Conservation (phyloP, 306 rosid genomes). For the Vachellia pachyceras region DNA sequence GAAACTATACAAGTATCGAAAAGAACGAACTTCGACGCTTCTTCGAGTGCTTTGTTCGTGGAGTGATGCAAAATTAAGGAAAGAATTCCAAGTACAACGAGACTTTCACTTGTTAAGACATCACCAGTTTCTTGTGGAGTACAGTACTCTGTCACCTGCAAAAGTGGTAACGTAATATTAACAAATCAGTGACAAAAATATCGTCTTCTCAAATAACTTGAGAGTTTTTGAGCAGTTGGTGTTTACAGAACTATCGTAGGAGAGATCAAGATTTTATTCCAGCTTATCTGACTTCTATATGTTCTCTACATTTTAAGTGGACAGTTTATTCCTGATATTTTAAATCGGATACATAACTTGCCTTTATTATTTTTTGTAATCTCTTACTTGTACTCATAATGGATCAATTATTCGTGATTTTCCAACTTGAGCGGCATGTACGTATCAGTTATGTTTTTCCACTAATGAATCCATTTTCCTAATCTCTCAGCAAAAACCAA, state of each 20-base stretch:
- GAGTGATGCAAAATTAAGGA: slow-evolving; percentile 82
- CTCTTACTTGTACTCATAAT: slow-evolving; percentile 11
- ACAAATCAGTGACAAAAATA: slow-evolving; percentile 32
- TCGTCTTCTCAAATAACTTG: neutral
- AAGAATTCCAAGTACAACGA: slow-evolving; percentile 65
- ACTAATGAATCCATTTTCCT: slow-evolving; percentile 11
- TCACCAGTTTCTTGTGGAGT: slow-evolving; percentile 46
- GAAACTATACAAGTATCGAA: slow-evolving; percentile 61
- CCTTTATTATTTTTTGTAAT: slow-evolving; percentile 23
- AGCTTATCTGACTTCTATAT: slow-evolving; percentile 25
- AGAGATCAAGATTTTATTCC: slow-evolving; percentile 34
- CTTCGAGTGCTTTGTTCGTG: slow-evolving; percentile 56
- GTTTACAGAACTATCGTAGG: neutral
- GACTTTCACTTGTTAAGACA: slow-evolving; percentile 58
- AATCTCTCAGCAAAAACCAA: slow-evolving; percentile 9
- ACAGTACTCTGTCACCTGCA: slow-evolving; percentile 67
- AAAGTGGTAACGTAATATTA: slow-evolving; percentile 39
- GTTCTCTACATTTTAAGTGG: neutral
- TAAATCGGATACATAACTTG: slow-evolving; percentile 11
- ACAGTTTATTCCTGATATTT: slow-evolving; percentile 26
- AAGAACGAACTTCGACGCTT: slow-evolving; percentile 75
- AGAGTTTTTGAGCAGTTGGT: neutral
- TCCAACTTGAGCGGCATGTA: neutral
- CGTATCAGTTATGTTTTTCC: slow-evolving; percentile 24
- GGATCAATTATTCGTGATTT: slow-evolving; percentile 8